Conservation (phyloP, 108 stramenopile genomes). For the Cyclotella cryptica region DNA sequence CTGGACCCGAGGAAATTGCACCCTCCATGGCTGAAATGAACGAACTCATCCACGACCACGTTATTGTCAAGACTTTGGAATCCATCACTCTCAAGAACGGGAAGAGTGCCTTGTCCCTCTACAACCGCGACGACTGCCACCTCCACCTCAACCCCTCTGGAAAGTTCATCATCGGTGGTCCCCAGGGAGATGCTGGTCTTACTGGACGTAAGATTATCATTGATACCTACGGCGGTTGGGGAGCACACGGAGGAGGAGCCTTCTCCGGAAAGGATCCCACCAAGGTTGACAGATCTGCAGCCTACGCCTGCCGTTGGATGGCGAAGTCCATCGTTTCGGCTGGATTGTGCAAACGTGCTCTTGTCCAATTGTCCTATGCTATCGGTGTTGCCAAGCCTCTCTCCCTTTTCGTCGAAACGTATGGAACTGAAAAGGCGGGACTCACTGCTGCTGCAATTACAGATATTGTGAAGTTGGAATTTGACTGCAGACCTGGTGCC, state of each 20-base stretch:
- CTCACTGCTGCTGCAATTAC: constrained; percentile 89
- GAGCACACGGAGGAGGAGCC: constrained; percentile 97
- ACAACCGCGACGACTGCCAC: constrained; percentile 87
- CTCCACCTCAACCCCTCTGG: constrained; percentile 96
- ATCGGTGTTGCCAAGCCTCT: constrained; percentile 97
- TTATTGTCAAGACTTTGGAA: constrained; percentile 79
- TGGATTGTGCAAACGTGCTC: constrained; percentile 92
- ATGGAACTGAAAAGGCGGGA: constrained; percentile 92
- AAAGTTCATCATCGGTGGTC: constrained; percentile 97
- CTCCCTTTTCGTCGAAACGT: constrained; percentile 94
- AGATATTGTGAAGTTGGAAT: constrained; percentile 95
- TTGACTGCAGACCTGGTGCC: constrained; percentile 92
- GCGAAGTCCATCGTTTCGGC: constrained; percentile 96
- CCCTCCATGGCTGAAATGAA: constrained; percentile 88
- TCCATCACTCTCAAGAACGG: constrained; percentile 82
- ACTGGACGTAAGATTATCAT: constrained; percentile 99
- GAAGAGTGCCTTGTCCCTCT: constrained; percentile 70
- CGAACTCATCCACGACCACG: constrained; percentile 84
- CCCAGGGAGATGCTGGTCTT: constrained; percentile 97
- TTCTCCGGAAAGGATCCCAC: constrained; percentile 98
- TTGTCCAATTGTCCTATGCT: constrained; percentile 96
- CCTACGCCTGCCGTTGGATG: constrained; percentile 97
- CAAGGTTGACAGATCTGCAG: constrained; percentile 97
- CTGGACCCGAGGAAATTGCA: constrained; percentile 77
- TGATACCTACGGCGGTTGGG: constrained; percentile 99